Evolutionary conservation across 305 asterid species (phyloP), one percentile per base, ranked within the genome.

Genomic region (Fraxinus ornus): DNA sequence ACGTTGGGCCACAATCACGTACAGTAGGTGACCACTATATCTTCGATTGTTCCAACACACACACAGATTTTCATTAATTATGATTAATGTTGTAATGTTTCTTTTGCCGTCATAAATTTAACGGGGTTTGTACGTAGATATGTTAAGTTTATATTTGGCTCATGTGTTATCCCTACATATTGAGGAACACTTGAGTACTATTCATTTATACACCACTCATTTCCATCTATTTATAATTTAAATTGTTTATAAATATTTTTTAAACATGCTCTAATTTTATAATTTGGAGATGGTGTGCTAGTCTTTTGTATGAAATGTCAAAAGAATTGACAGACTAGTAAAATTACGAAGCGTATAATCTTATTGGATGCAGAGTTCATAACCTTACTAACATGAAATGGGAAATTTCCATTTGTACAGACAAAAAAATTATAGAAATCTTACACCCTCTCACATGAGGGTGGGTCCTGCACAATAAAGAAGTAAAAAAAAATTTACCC

Each of bases 31-130:
- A 66, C 75, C 75, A 33, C 37, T 12, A 26, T 28, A 68, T 13
- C 39, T 68, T 68, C 39, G 15, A 26, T 71, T 84, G 78, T 76
- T 71, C 64, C 78, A 82, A 33, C 6, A 30, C 33, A 33, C 6
- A 3, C 35, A 32, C 37, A 35, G 87, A 10, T 79, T 49, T 33
- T 85, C 33, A 80, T 81, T 76, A 39, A 47, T 80, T 28, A 78
- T 78, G 84, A 82, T 78, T 85, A 68, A 70, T 82, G 78, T 68
- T 75, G 83, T 83, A 44, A 80, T 60, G 82, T 81, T 75, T 78
- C 10, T 24, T 66, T 66, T 13, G 8, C 37, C 1, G 8, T 0
- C 22, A 2, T 12, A 13, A 70, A 4, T 28, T 70, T 70, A 12
- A 70, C 4, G 3, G 1, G 17, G 17, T 62, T 22, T 62, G 26